phyloP scores from a whole-genome alignment of 805 yeast genomes.

The Metschnikowia corniflorae region DNA sequence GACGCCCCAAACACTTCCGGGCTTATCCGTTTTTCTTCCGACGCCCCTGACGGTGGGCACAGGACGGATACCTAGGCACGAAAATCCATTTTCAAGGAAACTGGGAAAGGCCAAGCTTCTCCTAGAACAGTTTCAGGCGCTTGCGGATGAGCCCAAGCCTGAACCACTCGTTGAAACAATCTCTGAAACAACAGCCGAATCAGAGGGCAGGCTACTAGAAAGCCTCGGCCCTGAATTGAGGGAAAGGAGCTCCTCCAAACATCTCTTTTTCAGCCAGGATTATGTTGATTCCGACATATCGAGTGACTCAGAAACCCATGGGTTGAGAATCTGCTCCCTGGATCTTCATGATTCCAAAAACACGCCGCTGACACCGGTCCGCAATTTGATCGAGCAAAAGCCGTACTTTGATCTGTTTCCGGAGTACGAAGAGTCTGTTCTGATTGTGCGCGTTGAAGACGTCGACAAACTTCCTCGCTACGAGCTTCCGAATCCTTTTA shows the following conservation, averaged over 20 bases:
- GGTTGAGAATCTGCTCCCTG: conserved; percentile 3
- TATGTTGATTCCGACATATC: not conserved
- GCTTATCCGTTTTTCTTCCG: conserved; percentile 10
- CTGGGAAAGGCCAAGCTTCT: conserved; percentile 7
- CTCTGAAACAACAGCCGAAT: too few species aligned
- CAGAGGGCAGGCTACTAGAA: not conserved
- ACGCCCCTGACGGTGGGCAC: conserved; percentile 19
- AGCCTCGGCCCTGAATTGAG: not conserved
- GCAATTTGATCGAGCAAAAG: conserved; percentile 10
- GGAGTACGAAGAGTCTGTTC: conserved; percentile 7
- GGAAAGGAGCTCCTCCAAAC: not conserved
- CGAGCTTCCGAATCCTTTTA: conserved; percentile 15
- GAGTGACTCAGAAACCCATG: not conserved
- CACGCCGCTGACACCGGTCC: conserved; percentile 6
- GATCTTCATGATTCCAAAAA: conserved; percentile 1
- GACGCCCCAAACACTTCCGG: conserved; percentile 2
- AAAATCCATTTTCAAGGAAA: not conserved
- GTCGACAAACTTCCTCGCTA: conserved; percentile 12
- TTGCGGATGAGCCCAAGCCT: not conserved
- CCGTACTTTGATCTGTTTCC: conserved; percentile 10
- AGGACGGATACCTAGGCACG: conserved; percentile 9
- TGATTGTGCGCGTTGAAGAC: conserved; percentile 3
- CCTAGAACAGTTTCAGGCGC: conserved; percentile 3
- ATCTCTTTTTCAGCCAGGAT: not conserved
- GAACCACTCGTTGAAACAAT: too few species aligned